Base-by-base conservation (phyloP, 2,329 filamentous ascomycete genomes). In the Ophiostoma sp. region DNA sequence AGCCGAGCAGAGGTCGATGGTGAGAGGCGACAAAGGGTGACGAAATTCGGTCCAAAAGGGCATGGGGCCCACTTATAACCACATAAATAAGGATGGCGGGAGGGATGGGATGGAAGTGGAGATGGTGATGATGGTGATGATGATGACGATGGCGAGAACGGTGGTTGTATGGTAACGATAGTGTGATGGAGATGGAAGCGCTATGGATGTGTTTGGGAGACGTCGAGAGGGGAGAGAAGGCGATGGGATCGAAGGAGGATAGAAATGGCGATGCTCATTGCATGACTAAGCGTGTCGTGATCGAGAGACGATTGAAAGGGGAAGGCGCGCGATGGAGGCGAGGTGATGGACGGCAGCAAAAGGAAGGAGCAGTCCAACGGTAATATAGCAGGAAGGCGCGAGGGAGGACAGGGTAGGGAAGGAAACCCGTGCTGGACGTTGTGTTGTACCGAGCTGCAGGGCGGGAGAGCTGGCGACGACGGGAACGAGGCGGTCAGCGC, bases 21-120 rank as follows among this genome's bases (percentile, higher is more conserved):
- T 36, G 49, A 55, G 14, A 58, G 55, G 55, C 55, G 55, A 60
- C 55, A 38, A 60, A 40, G 52, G 55, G 27, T 58, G 52, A 58
- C 52, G 52, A 14, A 36, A 12, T 4, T 58, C 14, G 12, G 1
- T 3, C 55, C 27, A 60, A 60, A 58, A 38, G 55, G 55, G 55
- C 14, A 3, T 60, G 55, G 18, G 27, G 52, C 2, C 27, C 55
- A 18, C 27, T 18, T 60, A 49, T 60, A 14, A 38, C 11, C 14
- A n/a, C 27, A 60, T 38, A 12, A 58, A 38, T 58, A 38, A 58
- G 7, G 6, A 58, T 58, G 27, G 55, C 55, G 55, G 55, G 9
- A 14, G 27, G 55, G 55, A 40, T 18, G 55, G 27, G 11, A 18
- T 1, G n/a, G 16, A 55, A 9, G 55, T 60, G 55, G 55, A 60